phyloP scores from a whole-genome alignment of 306 rosid genomes.

The Notholithocarpus densiflorus region DNA sequence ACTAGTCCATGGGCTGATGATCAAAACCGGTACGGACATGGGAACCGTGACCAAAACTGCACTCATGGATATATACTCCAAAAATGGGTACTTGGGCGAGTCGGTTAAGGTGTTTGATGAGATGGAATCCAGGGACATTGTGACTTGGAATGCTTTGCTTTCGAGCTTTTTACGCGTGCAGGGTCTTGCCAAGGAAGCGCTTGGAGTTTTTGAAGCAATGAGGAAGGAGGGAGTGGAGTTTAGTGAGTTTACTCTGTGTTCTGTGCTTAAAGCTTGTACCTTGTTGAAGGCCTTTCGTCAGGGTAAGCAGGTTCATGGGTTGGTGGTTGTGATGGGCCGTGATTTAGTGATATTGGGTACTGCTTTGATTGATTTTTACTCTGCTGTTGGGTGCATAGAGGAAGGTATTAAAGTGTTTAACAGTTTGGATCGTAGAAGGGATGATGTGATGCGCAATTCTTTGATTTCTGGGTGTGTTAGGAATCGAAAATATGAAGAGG shows the following conservation, averaged over 20 bases:
- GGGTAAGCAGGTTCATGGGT: conserved; percentile 68
- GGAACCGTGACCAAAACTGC: conserved; percentile 51
- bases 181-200: conserved; percentile 44
- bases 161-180: conserved; percentile 33
- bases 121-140: conserved; percentile 53
- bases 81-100: conserved; percentile 29
- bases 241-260: conserved; percentile 61
- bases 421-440: conserved; percentile 38
- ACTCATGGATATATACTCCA: conserved; percentile 56
- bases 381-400: conserved; percentile 34
- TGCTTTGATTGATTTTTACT: conserved; percentile 61
- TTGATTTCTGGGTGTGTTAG: conserved; percentile 53
- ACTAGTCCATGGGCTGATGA: conserved; percentile 48
- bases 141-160: conserved; percentile 58
- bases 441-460: conserved; percentile 47
- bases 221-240: conserved; percentile 39
- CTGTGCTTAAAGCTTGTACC: conserved; percentile 58
- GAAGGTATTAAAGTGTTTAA: conserved; percentile 52
- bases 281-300: conserved; percentile 43
- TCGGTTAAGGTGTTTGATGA: conserved; percentile 51
- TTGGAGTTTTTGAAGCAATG: conserved; percentile 48
- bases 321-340: conserved; percentile 52
- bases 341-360: conserved; percentile 63
- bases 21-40: conserved; percentile 36
- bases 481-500: conserved; percentile 40